These are phyloP conservation scores for Aspergillus carbonarius DNA, from an alignment of 2,329 filamentous ascomycete genomes.

Conservation along the genomic window DNA sequence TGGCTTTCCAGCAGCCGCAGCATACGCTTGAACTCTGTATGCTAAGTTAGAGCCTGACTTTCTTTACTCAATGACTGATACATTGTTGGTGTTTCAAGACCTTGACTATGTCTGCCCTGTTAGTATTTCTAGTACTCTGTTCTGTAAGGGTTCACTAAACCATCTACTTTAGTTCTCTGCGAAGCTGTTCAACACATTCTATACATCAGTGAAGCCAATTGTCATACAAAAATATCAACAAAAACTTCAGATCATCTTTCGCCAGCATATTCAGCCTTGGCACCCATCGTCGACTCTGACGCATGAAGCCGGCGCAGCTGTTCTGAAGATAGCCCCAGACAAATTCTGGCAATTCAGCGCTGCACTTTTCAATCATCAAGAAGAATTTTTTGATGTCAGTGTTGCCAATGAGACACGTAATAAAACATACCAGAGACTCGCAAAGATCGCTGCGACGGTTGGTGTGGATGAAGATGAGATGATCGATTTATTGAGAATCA, in stretches of 20 bases:
- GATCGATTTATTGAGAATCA: conserved; percentile 66
- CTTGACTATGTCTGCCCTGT: conserved; percentile 88
- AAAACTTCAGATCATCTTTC: conserved; percentile 74
- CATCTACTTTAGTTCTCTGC: conserved; percentile 54
- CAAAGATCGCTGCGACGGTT: conserved; percentile 66
- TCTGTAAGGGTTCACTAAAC: not conserved
- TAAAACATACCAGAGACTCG: conserved; percentile 75
- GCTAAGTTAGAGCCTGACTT: conserved; percentile 12
- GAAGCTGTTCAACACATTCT: conserved; percentile 76
- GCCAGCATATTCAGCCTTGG: conserved; percentile 93
- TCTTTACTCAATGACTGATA: not conserved
- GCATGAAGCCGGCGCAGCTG: conserved; percentile 76
- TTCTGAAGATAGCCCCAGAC: conserved; percentile 66
- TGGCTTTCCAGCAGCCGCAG: conserved; percentile 20
- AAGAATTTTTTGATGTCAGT: conserved; percentile 77
- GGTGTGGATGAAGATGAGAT: conserved; percentile 71
- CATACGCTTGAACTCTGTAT: conserved; percentile 43
- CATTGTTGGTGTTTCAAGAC: conserved; percentile 43
- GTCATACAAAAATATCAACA: conserved; percentile 60
- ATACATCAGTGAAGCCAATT: conserved; percentile 62
- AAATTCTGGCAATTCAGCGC: conserved; percentile 80
- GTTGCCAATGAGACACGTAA: conserved; percentile 85
- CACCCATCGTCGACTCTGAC: conserved; percentile 77
- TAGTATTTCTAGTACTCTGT: conserved; percentile 14
- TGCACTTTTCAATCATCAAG: conserved; percentile 67